Base-by-base conservation (phyloP, 345 rosid genomes). In the Trapa bicornis region DNA sequence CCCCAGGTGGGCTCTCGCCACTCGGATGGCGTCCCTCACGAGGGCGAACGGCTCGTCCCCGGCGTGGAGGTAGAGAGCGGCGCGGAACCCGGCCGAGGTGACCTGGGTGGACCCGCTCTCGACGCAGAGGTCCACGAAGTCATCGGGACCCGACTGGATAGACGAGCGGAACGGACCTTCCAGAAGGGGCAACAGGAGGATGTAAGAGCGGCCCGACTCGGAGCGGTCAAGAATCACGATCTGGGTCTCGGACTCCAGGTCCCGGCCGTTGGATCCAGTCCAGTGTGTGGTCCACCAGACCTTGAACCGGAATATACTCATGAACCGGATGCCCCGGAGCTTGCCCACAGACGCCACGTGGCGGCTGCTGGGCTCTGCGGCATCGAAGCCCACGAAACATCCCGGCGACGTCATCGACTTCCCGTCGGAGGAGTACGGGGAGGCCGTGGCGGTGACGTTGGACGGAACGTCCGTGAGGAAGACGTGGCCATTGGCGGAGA, bases 241-340 rank as follows among this genome's bases (percentile, higher is more conserved):
- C 65, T 90, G 97, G 15, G 97, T 93, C 80, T 93, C 98, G 60
- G 76, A 74, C 57, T 93, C 97, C 32, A 90, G 80, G 73, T 93
- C 98, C 3, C 75, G 0, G 10, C 98, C 98, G 15, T 78, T 87
- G 33, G 88, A 83, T 0, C 96, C 96, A 29, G 81, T 85, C 99
- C 99, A 94, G 32, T 82, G 97, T 61, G 97, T 94, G 0, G 99
- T 91, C 99, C 99, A 91, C 99, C 99, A 94, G 50, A 87, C 95
- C 75, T 94, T 94, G 88, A 94, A 94, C 80, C 97, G 71, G 91
- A 94, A 94, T 35, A 94, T 89, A 80, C 99, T 91, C 96, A 87
- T 89, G 85, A 94, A 94, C 57, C 77, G 76, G 8, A 80, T 81
- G 76, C 77, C 76, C 78, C 67, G 80, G 38, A 94, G 82, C 71